Base-by-base conservation (phyloP, 108 stramenopile species). In the Bacterosira constricta region DNA sequence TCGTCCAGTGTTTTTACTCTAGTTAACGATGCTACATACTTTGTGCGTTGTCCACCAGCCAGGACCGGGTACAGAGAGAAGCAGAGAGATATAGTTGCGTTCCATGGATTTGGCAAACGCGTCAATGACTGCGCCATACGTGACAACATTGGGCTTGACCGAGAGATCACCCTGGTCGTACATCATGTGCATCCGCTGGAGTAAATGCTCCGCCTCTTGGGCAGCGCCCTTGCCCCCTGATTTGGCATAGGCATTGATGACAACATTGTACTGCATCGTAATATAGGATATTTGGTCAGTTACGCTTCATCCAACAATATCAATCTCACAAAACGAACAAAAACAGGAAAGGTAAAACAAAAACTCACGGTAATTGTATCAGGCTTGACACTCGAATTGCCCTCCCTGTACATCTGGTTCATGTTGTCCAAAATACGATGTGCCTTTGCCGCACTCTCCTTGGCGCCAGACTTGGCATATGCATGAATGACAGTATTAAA, bases 101-200 rank as follows among this genome's bases (percentile, higher is more conserved):
- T 91, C 86, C 45, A 87, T 85, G 54, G 89, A 84, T 56, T 90
- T 90, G 61, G 90, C 90, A 62, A 88, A 90, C 15, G 90, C 83
- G 68, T 91, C 90, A 77, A 94, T 92, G 37, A 94, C 93, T 25
- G 87, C 93, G 23, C 71, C 75, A 53, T 86, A 92, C 37, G 83
- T 89, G 23, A 84, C 77, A 47, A 86, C 76, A 50, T 80, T 85
- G 35, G 90, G 90, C 69, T 86, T 88, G 49, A 82, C 83, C 52
- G 62, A 66, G 38, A 73, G 55, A 65, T 89, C 82, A 32, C 88
- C 88, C 20, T 76, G 80, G 36, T 71, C 64, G 49, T 88, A 83
- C 66, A 83, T 72, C 78, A 85, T 80, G 25, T 81, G 80, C 65
- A 90, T 88, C 36, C 86, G 65, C 56, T 82, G 63, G 56, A 90